Evolutionary conservation across 2,329 filamentous ascomycete species (phyloP).

Genomic region (Cladosporium sp.): DNA sequence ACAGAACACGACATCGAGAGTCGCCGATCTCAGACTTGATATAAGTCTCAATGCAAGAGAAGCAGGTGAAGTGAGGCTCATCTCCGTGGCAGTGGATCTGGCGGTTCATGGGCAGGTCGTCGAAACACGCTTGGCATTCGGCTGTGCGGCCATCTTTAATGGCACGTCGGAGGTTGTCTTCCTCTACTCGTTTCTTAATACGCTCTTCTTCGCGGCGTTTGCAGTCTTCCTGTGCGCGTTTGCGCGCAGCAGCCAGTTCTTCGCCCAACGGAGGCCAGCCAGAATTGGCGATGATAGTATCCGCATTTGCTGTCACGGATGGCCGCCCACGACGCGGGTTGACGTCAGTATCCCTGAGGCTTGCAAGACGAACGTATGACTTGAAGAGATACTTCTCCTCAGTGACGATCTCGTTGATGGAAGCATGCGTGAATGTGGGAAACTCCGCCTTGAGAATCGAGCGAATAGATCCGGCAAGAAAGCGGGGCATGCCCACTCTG

Average conservation of each 20-base stretch:
- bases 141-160: conserved; percentile 52
- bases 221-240: conserved; percentile 28
- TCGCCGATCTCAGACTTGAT: conserved; percentile 70
- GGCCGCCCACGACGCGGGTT: conserved; percentile 27
- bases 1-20: conserved; percentile 67
- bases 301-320: conserved; percentile 26
- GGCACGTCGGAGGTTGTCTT: conserved; percentile 39
- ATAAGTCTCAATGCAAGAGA: conserved; percentile 63
- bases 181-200: conserved; percentile 35
- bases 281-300: conserved; percentile 28
- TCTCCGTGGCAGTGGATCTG: conserved; percentile 68
- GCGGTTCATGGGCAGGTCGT: conserved; percentile 65
- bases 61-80: conserved; percentile 68
- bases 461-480: conserved; percentile 27
- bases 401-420: conserved; percentile 38
- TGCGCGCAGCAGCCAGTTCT: conserved; percentile 41
- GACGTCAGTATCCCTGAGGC: conserved; percentile 26
- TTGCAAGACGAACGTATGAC: conserved; percentile 41
- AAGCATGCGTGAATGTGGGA: conserved; percentile 39
- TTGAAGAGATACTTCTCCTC: conserved; percentile 42
- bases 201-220: conserved; percentile 27
- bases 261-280: conserved; percentile 29
- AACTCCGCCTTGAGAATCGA: conserved; percentile 47
- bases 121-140: conserved; percentile 70
- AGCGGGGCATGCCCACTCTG: conserved; percentile 24